Percentiles rank a stretch among this genome's conserved stretches.
Conservation (phyloP, 805 yeast species). For the Ogataea wickerhamii region DNA sequence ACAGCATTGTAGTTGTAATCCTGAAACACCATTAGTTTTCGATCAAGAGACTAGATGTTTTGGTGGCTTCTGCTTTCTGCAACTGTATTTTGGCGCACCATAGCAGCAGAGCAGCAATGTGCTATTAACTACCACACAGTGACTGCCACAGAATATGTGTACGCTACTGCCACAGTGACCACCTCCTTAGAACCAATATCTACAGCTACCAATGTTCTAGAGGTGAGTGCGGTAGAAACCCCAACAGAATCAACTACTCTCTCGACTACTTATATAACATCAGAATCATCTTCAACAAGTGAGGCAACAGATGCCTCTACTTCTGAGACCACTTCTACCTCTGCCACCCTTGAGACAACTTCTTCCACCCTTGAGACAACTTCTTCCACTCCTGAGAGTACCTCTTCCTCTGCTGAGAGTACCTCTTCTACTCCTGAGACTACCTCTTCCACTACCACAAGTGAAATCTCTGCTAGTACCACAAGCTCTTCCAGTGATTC, state of each 20-base stretch:
- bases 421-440: constrained; percentile 22
- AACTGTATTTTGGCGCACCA: not conserved
- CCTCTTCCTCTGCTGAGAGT: constrained; percentile 22
- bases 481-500: constrained; percentile 21
- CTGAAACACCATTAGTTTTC: constrained; percentile 3
- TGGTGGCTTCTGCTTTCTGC: not conserved
- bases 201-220: constrained; percentile 11
- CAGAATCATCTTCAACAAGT: not conserved
- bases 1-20: not conserved
- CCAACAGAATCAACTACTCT: constrained; percentile 5
- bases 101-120: constrained; percentile 9
- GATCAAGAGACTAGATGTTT: constrained; percentile 2
- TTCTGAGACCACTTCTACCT: constrained; percentile 12
- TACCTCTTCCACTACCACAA: constrained; percentile 20
- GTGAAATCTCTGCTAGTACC: constrained; percentile 21
- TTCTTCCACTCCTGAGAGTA: constrained; percentile 18
- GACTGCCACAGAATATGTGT: constrained; percentile 15
- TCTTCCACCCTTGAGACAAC: constrained; percentile 8
- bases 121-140: constrained; percentile 18
- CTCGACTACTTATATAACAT: constrained; percentile 6
- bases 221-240: constrained; percentile 9
- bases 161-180: constrained; percentile 5
- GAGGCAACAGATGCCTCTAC: not conserved
- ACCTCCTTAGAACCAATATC: constrained; percentile 1
- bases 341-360: constrained; percentile 16